Evolutionary conservation across 495 filamentous ascomycete species (phyloP).

Genomic region (Platismatia glauca): DNA sequence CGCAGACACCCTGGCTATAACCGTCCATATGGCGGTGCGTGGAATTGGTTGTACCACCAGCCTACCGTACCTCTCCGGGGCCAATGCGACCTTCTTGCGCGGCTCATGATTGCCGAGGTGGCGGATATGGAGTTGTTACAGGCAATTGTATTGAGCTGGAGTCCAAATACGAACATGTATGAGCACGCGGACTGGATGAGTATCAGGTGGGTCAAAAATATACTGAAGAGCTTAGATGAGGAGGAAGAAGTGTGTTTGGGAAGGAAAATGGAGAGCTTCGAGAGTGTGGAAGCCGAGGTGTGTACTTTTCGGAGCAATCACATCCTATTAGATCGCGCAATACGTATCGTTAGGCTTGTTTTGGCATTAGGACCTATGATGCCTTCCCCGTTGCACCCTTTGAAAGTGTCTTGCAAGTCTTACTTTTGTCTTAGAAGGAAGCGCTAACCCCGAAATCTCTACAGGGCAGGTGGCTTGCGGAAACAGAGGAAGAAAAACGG

Average conservation of each 20-base stretch:
- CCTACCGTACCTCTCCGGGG: background rate
- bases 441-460: background rate
- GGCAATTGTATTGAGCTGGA: background rate
- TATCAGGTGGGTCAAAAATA: background rate
- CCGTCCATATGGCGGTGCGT: background rate
- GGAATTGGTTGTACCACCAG: background rate
- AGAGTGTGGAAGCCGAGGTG: background rate
- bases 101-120: conserved; percentile 1
- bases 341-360: background rate
- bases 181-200: background rate
- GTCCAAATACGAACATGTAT: background rate
- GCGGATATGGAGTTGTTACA: background rate
- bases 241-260: background rate
- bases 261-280: background rate
- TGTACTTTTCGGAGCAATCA: background rate
- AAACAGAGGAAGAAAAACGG: background rate
- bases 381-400: too few relatives aligned
- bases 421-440: background rate
- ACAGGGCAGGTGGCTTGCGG: conserved; percentile 1
- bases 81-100: background rate
- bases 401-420: background rate
- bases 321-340: background rate
- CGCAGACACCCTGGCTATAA: background rate
- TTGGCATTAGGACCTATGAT: background rate
- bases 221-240: background rate